A percentile compares a stretch with the other conserved stretches of the same genome.
Conservation (phyloP, 805 yeast genomes). For the Schizosaccharomyces japonicus region DNA sequence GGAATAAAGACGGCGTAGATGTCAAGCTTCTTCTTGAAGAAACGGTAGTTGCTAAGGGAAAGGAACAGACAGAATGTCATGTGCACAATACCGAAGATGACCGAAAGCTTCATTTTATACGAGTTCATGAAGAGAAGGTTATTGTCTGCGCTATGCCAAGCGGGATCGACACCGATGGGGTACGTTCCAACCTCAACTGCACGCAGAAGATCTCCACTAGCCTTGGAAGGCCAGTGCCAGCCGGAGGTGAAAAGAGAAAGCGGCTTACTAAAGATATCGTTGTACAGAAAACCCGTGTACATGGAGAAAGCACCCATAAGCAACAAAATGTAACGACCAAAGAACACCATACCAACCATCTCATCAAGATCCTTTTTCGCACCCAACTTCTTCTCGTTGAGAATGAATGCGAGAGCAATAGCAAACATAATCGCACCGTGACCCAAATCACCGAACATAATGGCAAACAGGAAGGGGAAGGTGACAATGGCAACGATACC, state of each 20-base stretch:
- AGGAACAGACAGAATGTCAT: constrained; percentile 78
- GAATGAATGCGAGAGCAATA: constrained; percentile 46
- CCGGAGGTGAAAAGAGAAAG: constrained; percentile 74
- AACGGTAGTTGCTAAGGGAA: constrained; percentile 55
- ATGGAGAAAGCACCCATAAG: constrained; percentile 89
- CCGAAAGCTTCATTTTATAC: constrained; percentile 88
- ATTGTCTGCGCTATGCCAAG: constrained; percentile 96
- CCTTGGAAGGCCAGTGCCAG: constrained; percentile 72
- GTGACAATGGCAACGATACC: constrained; percentile 86
- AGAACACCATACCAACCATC: constrained; percentile 84
- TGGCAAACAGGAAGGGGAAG: constrained; percentile 94
- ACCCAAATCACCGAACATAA: constrained; percentile 96
- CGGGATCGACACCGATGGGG: constrained; percentile 68
- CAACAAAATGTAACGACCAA: constrained; percentile 73
- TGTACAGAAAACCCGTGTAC: constrained; percentile 83
- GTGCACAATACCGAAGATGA: constrained; percentile 80
- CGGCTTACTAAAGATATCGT: constrained; percentile 78
- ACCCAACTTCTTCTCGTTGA: constrained; percentile 46
- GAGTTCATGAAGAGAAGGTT: constrained; percentile 75
- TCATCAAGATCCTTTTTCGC: constrained; percentile 3
- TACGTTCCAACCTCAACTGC: constrained; percentile 51
- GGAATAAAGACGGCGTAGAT: constrained; percentile 84
- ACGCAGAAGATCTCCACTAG: constrained; percentile 41
- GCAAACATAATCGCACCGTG: constrained; percentile 70
- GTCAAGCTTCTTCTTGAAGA: constrained; percentile 50